Percentiles rank a stretch among this genome's conserved stretches.
These are phyloP conservation scores for Ilyonectria mors-panacis DNA, from an alignment of 2,329 filamentous ascomycete genomes.

Conservation along the genomic window DNA sequence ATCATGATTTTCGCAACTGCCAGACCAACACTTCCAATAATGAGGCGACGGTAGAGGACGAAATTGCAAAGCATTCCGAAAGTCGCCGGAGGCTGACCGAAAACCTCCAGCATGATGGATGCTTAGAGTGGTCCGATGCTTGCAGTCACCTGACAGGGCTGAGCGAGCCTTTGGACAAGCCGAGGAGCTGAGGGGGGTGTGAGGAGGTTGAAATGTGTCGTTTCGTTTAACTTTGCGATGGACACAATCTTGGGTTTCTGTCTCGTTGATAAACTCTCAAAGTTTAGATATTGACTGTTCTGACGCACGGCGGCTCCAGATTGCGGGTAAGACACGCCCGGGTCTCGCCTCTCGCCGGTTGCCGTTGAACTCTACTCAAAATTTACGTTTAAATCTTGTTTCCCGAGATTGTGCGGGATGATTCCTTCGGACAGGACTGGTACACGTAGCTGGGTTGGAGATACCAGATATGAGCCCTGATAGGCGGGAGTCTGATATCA, in stretches of 20 bases:
- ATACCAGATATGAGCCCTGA: constrained; percentile 2
- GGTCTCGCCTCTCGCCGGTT: neutral
- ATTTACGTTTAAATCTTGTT: neutral
- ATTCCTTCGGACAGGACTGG: neutral
- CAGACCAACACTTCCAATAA: no score
- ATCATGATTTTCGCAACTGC: no score
- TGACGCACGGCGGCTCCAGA: no score
- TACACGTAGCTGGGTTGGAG: constrained; percentile 9
- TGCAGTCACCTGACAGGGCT: neutral
- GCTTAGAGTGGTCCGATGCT: neutral
- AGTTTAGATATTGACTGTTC: no score
- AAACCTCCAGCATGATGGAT: neutral
- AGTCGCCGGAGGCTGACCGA: neutral
- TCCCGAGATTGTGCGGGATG: neutral
- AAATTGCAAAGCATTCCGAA: neutral
- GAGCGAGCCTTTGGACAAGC: no score
- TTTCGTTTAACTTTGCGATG: neutral
- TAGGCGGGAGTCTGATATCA: constrained; percentile 7
- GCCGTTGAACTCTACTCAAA: neutral
- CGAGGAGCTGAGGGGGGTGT: no score
- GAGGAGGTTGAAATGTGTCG: neutral
- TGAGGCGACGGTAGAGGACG: no score
- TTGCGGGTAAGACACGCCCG: no score
- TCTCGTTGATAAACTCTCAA: no score
- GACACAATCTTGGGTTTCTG: no score